These are phyloP conservation scores for Gossypium trilobum DNA, from an alignment of 441 rosid genomes.

Conservation along the genomic window DNA sequence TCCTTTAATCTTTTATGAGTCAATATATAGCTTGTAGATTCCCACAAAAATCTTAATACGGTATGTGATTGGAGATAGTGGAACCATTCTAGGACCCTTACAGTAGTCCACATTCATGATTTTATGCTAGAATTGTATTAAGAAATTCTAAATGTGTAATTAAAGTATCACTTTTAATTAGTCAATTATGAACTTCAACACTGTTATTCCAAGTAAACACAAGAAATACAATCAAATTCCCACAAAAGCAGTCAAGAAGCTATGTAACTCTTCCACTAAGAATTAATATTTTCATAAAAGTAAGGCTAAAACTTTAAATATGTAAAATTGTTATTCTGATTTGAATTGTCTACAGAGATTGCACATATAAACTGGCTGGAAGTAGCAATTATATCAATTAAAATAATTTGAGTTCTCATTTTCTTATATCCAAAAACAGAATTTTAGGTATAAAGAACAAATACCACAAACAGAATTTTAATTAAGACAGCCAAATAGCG, in stretches of 20 bases:
- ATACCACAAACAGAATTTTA: not conserved
- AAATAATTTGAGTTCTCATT: not conserved
- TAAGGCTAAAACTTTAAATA: not conserved
- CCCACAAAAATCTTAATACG: not conserved
- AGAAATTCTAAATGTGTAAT: not conserved
- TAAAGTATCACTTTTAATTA: not conserved
- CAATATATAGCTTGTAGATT: not conserved
- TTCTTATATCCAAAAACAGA: not conserved
- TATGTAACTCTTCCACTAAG: not conserved
- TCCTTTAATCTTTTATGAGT: not conserved
- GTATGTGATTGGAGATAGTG: not conserved
- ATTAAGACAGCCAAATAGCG: not conserved
- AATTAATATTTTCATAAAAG: not conserved
- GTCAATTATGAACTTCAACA: not conserved
- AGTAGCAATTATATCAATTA: not conserved
- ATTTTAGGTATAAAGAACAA: not conserved
- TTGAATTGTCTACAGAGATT: not conserved
- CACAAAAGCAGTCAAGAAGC: not conserved
- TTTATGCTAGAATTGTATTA: not conserved
- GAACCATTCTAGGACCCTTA: not conserved
- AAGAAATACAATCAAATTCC: not conserved
- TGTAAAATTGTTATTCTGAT: not conserved
- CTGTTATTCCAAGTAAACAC: not conserved
- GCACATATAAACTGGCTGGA: not conserved
- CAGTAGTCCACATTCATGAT: not conserved